Conservation (phyloP, 73 alveolate genomes). For the Paramecium octaurelia region DNA sequence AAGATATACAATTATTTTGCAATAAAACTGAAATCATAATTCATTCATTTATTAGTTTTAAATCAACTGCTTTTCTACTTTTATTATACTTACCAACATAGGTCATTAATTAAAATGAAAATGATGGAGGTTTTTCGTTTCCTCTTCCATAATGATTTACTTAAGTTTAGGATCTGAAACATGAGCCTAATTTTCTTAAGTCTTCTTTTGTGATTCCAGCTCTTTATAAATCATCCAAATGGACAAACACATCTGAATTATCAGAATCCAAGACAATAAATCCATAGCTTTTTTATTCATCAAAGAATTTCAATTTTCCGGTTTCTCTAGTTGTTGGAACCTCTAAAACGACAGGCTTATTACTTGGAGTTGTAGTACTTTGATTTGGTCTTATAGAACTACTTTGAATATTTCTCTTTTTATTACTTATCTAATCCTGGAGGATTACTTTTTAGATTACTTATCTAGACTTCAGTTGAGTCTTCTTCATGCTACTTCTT, state of each 20-base stretch:
- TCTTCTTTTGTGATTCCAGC: constrained; percentile 73
- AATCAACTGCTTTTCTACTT: constrained; percentile 54
- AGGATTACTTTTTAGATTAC: constrained; percentile 7
- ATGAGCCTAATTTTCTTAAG: constrained; percentile 22
- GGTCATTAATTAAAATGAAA: constrained; percentile 54
- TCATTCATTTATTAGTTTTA: constrained; percentile 44
- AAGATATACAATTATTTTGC: too few species aligned
- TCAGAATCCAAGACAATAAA: constrained; percentile 80
- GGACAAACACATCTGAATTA: constrained; percentile 80
- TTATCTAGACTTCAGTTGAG: not conserved
- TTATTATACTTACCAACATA: constrained; percentile 56
- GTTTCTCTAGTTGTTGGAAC: not conserved
- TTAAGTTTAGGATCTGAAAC: constrained; percentile 27
- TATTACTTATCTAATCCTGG: constrained; percentile 46
- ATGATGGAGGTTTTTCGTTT: constrained; percentile 15
- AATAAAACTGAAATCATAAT: not conserved
- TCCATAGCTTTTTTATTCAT: constrained; percentile 78
- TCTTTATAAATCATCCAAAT: constrained; percentile 72
- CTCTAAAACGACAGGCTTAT: constrained; percentile 1
- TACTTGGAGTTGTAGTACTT: constrained; percentile 1
- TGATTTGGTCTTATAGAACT: not conserved
- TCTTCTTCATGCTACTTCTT: not conserved
- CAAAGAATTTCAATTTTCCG: constrained; percentile 79
- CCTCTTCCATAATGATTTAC: constrained; percentile 53
- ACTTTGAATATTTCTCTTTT: not conserved